Conservation (phyloP, 139 green algal species). For the Edaphochlamys debaryana region DNA sequence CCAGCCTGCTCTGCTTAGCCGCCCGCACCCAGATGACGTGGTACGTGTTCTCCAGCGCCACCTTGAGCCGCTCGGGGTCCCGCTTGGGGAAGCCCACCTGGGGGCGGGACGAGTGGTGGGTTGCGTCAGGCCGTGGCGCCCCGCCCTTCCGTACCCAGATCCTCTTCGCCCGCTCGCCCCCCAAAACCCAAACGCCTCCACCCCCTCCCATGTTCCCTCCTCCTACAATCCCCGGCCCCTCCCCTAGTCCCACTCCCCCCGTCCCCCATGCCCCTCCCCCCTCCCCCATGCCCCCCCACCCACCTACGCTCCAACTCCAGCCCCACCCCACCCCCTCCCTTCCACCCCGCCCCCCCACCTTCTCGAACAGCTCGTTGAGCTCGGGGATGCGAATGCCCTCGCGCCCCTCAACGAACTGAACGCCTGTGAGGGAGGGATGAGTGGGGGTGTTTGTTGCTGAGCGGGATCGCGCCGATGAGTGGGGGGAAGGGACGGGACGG, state of each 20-base stretch:
- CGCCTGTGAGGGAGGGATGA: too few species aligned
- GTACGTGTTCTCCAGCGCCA: conserved; percentile 84
- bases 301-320: too few species aligned
- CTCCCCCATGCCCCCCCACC: too few species aligned
- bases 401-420: conserved; percentile 79
- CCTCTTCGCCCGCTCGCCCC: too few species aligned
- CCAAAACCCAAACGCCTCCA: too few species aligned
- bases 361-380: conserved; percentile 89
- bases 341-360: conserved; percentile 53
- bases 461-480: too few species aligned
- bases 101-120: not conserved
- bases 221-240: too few species aligned
- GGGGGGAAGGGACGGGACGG: too few species aligned
- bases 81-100: conserved; percentile 87
- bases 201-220: too few species aligned
- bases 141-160: too few species aligned
- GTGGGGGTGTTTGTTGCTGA: too few species aligned
- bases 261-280: too few species aligned
- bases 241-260: not conserved
- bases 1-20: conserved; percentile 22
- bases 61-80: conserved; percentile 71
- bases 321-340: not conserved
- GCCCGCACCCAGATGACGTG: conserved; percentile 74
- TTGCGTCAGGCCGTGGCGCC: not conserved
- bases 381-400: conserved; percentile 76